These are phyloP conservation scores for Exsudoporus floridanus DNA, from an alignment of 1,284 basidiomycete genomes.

Conservation along the genomic window DNA sequence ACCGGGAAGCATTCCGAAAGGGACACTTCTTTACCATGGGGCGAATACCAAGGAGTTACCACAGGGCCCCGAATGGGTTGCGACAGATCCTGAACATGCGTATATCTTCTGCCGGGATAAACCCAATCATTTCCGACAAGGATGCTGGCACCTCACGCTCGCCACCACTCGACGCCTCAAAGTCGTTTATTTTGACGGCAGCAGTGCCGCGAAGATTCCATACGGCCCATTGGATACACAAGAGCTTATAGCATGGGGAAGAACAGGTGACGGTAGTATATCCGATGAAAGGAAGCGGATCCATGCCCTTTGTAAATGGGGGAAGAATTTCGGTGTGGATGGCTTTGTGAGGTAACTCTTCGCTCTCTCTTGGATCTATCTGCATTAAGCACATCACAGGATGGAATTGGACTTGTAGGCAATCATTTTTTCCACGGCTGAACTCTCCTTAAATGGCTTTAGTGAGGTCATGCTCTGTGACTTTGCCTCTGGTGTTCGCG, in stretches of 20 bases:
- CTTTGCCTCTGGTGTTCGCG: constrained; percentile 41
- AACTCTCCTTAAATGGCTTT: neutral
- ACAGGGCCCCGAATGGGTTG: constrained; percentile 40
- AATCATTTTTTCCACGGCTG: neutral
- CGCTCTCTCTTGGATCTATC: neutral
- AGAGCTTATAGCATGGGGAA: constrained; percentile 42
- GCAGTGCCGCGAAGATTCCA: constrained; percentile 37
- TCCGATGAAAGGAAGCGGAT: constrained; percentile 34
- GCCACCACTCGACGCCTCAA: constrained; percentile 38
- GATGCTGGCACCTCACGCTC: constrained; percentile 42
- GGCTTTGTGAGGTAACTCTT: constrained; percentile 39
- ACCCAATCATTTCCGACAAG: neutral
- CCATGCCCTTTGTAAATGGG: constrained; percentile 39
- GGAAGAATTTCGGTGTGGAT: constrained; percentile 37
- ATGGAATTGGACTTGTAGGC: constrained; percentile 53
- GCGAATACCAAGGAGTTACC: constrained; percentile 28
- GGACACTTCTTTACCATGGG: constrained; percentile 46
- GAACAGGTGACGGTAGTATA: constrained; percentile 12
- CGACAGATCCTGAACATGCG: constrained; percentile 46
- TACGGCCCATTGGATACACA: constrained; percentile 44
- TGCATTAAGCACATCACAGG: constrained; percentile 23
- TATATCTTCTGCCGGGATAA: constrained; percentile 34
- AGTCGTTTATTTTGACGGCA: constrained; percentile 47
- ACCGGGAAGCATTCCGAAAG: constrained; percentile 40
- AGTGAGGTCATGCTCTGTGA: constrained; percentile 57